Evolutionary conservation across 208 protist species (phyloP), one percentile per base, ranked within the genome.

Genomic region (Blastocrithidia nonstop): DNA sequence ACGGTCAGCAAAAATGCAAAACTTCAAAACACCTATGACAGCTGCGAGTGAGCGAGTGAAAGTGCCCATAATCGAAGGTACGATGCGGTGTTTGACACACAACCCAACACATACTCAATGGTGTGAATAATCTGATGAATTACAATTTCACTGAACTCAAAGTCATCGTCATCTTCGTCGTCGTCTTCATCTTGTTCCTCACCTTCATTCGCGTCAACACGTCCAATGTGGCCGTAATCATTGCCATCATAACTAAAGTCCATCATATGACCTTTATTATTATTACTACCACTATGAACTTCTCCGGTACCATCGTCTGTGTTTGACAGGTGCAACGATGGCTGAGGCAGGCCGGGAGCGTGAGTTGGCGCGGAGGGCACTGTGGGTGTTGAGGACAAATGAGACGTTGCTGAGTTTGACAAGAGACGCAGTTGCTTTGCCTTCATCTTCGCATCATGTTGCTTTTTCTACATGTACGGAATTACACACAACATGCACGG

Each of bases 11-110:
- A 59, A 31, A 86, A 80, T 2, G 75, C 59, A 51, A 89, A 85
- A 46, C 72, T 83, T 67, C 76, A 93, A 48, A 94, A 91, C 9
- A 97, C 93, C 38, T 96, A 85, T 1, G 78, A 88, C 7, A 96
- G 71, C 72, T 96, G 83, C 36, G 97, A 96, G 75, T 99, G 98
- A 11, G 98, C 98, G 4, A 99, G 80, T 1, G 95, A 98, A 6
- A 99, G 84, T 15, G 98, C 98, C 98, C 98, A 99, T n/a, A 99
- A 88, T 74, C 98, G 93, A 5, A 99, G 79, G 62, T 99, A 99
- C 8, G 97, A 99, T 4, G 98, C 98, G 17, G 98, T 99, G 75
- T 99, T 99, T 6, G 97, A 99, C 36, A 99, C 94, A 54, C 76
- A 88, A 17, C 96, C 96, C 0, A 99, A 82, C 25, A 97, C 82